Base-by-base conservation (phyloP, 106 monocot species). In the Xerophyta viscosa region DNA sequence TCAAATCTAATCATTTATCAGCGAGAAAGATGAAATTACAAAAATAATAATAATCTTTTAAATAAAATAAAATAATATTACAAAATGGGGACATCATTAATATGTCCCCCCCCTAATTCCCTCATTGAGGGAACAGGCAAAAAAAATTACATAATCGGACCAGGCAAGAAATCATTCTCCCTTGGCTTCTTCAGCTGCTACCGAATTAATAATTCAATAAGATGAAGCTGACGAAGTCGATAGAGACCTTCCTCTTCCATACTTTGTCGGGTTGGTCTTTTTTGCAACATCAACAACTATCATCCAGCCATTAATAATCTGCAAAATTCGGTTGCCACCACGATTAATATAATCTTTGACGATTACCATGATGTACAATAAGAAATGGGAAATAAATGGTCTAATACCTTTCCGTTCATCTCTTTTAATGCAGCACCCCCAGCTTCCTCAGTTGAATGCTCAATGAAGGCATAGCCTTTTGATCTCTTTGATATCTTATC, bases 271-370 rank as follows among this genome's bases (percentile, higher is more conserved):
- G 26, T 77, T 77, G 20, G 87, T 74, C 77, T n/a, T n/a, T n/a
- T 56, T 83, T 2, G 92, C 92, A 60, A 78, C 83, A 57, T 93
- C 87, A 24, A 93, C 92, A 49, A 93, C 83, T 58, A 93, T 93
- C 92, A 93, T 93, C 92, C 92, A 93, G 23, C 92, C 87, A 65
- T 93, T 88, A 47, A 93, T 93, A 29, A 93, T 93, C 92, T 93
- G 79, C 55, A 68, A 37, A 37, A n/a, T n/a, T n/a, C n/a, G n/a
- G n/a, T n/a, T n/a, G n/a, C n/a, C n/a, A n/a, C n/a, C n/a, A n/a
- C n/a, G n/a, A n/a, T n/a, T n/a, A n/a, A n/a, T n/a, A n/a, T n/a
- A n/a, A n/a, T n/a, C n/a, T n/a, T n/a, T n/a, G n/a, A n/a, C n/a
- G n/a, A n/a, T n/a, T n/a, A n/a, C n/a, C n/a, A n/a, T n/a, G n/a